Evolutionary conservation across 768 basidiomycete species (phyloP), one percentile per base, ranked within the genome.

Genomic region (Amylocystis lapponica): DNA sequence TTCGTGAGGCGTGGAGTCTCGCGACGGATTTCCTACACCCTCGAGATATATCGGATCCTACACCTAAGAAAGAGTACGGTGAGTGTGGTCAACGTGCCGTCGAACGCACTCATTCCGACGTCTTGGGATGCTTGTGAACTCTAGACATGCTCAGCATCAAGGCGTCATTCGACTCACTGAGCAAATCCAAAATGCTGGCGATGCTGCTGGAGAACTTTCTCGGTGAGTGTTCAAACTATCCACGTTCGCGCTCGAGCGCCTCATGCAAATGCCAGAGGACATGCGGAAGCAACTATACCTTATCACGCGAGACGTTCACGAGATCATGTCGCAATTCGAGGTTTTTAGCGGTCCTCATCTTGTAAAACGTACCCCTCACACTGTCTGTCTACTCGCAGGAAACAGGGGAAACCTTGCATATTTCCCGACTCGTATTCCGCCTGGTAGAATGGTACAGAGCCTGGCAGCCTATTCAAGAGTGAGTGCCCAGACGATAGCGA

Each of bases 381-480:
- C 12, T 20, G 23, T 39, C 12, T 43, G 11, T 25, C 30, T 4
- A n/a, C 36, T 27, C 16, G 13, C 49, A 85, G 80, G 57, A 60
- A 30, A 66, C 68, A 20, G 58, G 65, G 16, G 71, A 79, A 44
- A 65, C 76, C 1, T 63, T 70, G 21, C 57, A 74, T 19, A 68
- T 90, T 7, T 66, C 67, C 11, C 61, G 65, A 20, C 71, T 90
- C 17, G 66, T 89, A 1, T 68, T 70, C 39, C 70, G 80, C 27
- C 61, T 90, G 4, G 63, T 79, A 14, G 73, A 80, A 19, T 90
- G 88, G 88, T 85, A 81, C 56, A 70, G 71, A 40, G 73, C 76
- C n/a, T 91, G 88, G 88, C 69, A 70, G 17, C 85, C 85, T 1
- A 72, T 74, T 12, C 53, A 63, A 34, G 83, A 85, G 85, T 54